phyloP scores from a whole-genome alignment of 306 rosid genomes.

The Elaeagnus macrophylla region DNA sequence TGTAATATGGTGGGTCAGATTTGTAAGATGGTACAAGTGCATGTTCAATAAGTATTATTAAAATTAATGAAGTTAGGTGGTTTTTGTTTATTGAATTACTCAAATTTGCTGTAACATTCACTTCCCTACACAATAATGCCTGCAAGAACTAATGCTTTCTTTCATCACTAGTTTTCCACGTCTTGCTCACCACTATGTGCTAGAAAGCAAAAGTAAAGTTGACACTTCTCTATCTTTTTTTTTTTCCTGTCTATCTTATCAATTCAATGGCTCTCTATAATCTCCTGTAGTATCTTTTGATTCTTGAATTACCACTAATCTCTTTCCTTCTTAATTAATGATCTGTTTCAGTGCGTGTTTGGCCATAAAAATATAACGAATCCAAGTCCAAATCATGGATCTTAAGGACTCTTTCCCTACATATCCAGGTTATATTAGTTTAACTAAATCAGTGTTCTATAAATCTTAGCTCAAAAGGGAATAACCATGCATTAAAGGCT shows the following conservation, averaged over 20 bases:
- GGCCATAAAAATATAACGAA: no score
- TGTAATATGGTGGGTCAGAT: conserved; percentile 18
- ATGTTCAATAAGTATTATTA: conserved; percentile 18
- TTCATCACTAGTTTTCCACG: conserved; percentile 25
- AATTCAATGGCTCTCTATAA: conserved; percentile 24
- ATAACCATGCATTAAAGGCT: no score
- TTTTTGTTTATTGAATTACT: conserved; percentile 30
- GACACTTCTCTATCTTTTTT: conserved; percentile 42
- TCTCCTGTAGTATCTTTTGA: conserved; percentile 14
- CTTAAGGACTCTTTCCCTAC: no score
- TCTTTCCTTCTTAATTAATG: not conserved
- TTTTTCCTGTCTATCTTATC: conserved; percentile 4
- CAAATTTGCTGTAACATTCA: conserved; percentile 35
- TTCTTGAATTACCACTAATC: conserved; percentile 24
- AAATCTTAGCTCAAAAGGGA: no score
- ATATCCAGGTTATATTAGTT: no score
- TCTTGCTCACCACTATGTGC: conserved; percentile 33
- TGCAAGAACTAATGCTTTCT: conserved; percentile 43
- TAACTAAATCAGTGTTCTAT: no score
- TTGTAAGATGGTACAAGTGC: conserved; percentile 28
- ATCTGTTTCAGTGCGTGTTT: not conserved
- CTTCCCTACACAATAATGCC: conserved; percentile 76
- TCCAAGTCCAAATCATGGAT: no score
- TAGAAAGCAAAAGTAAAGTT: conserved; percentile 71
- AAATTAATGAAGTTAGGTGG: conserved; percentile 22